A percentile compares a stretch with the other conserved stretches of the same genome.
Evolutionary conservation across 805 yeast species (phyloP).

Genomic region (Kodamaea hsintzibuensis): DNA sequence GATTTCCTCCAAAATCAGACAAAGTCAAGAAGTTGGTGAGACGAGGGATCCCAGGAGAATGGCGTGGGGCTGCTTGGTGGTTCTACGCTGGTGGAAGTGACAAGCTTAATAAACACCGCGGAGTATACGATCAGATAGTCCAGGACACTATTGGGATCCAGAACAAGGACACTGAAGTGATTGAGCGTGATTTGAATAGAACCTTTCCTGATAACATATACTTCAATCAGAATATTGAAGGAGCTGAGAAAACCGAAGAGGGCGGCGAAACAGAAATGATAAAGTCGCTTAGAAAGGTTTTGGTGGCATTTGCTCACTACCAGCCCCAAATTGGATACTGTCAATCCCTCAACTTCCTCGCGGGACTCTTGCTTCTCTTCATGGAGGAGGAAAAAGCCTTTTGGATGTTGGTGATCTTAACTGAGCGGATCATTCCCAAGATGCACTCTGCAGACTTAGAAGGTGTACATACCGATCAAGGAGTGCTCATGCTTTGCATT

Average conservation of each 20-base stretch:
- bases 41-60: slow-evolving; percentile 93
- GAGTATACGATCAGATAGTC: slow-evolving; percentile 72
- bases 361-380: slow-evolving; percentile 80
- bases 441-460: slow-evolving; percentile 87
- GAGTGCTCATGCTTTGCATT: slow-evolving; percentile 84
- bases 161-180: slow-evolving; percentile 85
- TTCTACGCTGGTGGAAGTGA: slow-evolving; percentile 87
- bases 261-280: slow-evolving; percentile 61
- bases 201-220: slow-evolving; percentile 93
- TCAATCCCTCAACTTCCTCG: slow-evolving; percentile 89
- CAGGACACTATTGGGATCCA: slow-evolving; percentile 51
- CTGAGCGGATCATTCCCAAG: slow-evolving; percentile 84
- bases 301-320: slow-evolving; percentile 79
- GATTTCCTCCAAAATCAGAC: slow-evolving; percentile 78
- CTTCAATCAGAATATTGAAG: slow-evolving; percentile 51
- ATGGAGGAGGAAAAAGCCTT: slow-evolving; percentile 89
- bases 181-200: slow-evolving; percentile 89
- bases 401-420: slow-evolving; percentile 93
- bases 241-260: slow-evolving; percentile 2
- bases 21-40: slow-evolving; percentile 79
- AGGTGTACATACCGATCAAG: slow-evolving; percentile 95
- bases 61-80: slow-evolving; percentile 98
- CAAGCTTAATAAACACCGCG: slow-evolving; percentile 63
- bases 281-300: slow-evolving; percentile 72
- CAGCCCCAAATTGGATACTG: slow-evolving; percentile 94